Evolutionary conservation across 345 rosid genomes (phyloP).

Genomic region (Citrus hindsii): DNA sequence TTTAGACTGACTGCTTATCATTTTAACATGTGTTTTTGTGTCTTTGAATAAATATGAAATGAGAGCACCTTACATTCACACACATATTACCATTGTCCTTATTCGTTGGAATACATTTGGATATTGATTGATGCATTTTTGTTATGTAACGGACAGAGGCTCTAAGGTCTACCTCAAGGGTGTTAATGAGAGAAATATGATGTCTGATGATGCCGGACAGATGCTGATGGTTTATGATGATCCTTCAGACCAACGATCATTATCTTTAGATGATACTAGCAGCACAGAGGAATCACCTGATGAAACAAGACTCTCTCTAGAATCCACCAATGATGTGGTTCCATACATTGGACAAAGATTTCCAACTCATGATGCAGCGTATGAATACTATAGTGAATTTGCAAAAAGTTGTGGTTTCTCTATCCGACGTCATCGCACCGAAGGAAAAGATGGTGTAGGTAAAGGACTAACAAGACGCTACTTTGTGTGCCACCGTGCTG

Average conservation of each 20-base stretch:
- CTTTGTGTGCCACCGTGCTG: conserved; percentile 96
- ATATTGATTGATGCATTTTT: conserved; percentile 2
- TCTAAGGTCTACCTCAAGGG: conserved; percentile 5
- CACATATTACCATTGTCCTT: neutral
- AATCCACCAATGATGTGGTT: conserved; percentile 50
- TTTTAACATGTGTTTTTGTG: neutral
- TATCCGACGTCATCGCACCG: conserved; percentile 90
- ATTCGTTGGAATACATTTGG: neutral
- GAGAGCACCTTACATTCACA: neutral
- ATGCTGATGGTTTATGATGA: conserved; percentile 73
- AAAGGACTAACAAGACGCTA: conserved; percentile 95
- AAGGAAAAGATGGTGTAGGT: conserved; percentile 96
- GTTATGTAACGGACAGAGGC: conserved; percentile 21
- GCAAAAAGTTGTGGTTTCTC: conserved; percentile 92
- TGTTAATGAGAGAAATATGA: conserved; percentile 36
- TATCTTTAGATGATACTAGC: conserved; percentile 77
- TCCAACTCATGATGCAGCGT: conserved; percentile 84
- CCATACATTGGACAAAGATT: conserved; percentile 90
- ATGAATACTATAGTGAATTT: conserved; percentile 80
- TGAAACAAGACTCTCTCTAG: conserved; percentile 69
- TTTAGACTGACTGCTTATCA: neutral
- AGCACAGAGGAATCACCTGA: conserved; percentile 86
- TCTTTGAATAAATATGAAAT: neutral
- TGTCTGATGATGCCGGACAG: conserved; percentile 71
- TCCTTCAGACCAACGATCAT: conserved; percentile 78